These are phyloP conservation scores for Pistacia vera DNA, from an alignment of 345 rosid genomes.

Conservation along the genomic window DNA sequence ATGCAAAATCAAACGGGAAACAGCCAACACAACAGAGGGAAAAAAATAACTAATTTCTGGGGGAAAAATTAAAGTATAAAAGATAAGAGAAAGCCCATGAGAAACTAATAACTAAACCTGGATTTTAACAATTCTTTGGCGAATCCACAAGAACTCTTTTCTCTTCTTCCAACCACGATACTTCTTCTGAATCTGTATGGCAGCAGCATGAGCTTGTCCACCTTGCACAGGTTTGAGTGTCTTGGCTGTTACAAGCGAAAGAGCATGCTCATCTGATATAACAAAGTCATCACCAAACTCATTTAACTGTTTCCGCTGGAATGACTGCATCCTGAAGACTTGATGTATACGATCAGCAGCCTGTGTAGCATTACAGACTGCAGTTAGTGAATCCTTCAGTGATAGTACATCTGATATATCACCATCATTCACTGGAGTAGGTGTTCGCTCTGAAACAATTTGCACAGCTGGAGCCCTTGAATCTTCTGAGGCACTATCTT, in stretches of 20 bases:
- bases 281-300: slow-evolving; percentile 42
- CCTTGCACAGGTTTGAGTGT: slow-evolving; percentile 37
- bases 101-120: slow-evolving; percentile 47
- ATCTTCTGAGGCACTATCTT: slow-evolving; percentile 37
- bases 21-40: background rate
- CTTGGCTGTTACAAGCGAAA: slow-evolving; percentile 56
- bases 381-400: slow-evolving; percentile 84
- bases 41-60: background rate
- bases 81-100: too few relatives aligned
- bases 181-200: slow-evolving; percentile 82
- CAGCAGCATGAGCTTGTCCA: slow-evolving; percentile 68
- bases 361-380: slow-evolving; percentile 89
- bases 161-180: slow-evolving; percentile 90
- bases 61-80: slow-evolving; percentile 4
- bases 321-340: slow-evolving; percentile 84
- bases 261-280: slow-evolving; percentile 53
- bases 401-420: slow-evolving; percentile 64
- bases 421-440: slow-evolving; percentile 56
- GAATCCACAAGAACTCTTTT: slow-evolving; percentile 76
- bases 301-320: slow-evolving; percentile 66
- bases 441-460: slow-evolving; percentile 62
- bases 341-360: slow-evolving; percentile 87
- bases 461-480: slow-evolving; percentile 52
- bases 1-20: background rate
- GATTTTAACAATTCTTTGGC: slow-evolving; percentile 85